phyloP scores from a whole-genome alignment of 1,139 yeast genomes.

The Pichia kudriavzevii region DNA sequence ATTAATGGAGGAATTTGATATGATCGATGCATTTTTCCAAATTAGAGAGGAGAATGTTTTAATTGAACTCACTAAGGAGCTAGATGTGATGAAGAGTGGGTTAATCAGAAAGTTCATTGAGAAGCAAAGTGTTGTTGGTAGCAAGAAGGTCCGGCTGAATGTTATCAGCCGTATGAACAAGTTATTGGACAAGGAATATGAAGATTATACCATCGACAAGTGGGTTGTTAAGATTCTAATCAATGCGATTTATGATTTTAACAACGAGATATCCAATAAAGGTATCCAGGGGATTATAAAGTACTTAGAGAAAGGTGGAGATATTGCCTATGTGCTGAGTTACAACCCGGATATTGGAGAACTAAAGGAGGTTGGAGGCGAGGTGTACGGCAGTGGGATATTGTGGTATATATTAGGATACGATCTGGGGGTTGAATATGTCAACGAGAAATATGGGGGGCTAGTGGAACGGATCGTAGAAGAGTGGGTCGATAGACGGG shows the following conservation, averaged over 20 bases:
- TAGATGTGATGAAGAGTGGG: slow-evolving; percentile 57
- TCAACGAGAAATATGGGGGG: slow-evolving; percentile 2
- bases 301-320: neutral
- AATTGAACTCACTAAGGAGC: slow-evolving; percentile 53
- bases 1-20: slow-evolving; percentile 73
- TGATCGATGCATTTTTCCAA: slow-evolving; percentile 51
- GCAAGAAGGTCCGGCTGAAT: neutral
- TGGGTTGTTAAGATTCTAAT: slow-evolving; percentile 39
- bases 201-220: slow-evolving; percentile 5
- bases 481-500: slow-evolving; percentile 7
- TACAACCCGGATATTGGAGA: neutral
- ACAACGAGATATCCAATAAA: slow-evolving; percentile 43
- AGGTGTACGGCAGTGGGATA: neutral
- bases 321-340: neutral
- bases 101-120: slow-evolving; percentile 58
- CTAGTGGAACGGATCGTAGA: slow-evolving; percentile 9
- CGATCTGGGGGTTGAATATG: slow-evolving; percentile 7
- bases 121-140: slow-evolving; percentile 5
- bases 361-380: neutral
- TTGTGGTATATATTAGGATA: slow-evolving; percentile 1
- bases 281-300: neutral
- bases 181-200: slow-evolving; percentile 3
- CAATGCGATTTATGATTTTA: slow-evolving; percentile 64
- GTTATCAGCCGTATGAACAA: slow-evolving; percentile 1
- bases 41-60: slow-evolving; percentile 33